Evolutionary conservation across 2,329 filamentous ascomycete species (phyloP), one percentile per base, ranked within the genome.

Genomic region (Simplicillium sp.): DNA sequence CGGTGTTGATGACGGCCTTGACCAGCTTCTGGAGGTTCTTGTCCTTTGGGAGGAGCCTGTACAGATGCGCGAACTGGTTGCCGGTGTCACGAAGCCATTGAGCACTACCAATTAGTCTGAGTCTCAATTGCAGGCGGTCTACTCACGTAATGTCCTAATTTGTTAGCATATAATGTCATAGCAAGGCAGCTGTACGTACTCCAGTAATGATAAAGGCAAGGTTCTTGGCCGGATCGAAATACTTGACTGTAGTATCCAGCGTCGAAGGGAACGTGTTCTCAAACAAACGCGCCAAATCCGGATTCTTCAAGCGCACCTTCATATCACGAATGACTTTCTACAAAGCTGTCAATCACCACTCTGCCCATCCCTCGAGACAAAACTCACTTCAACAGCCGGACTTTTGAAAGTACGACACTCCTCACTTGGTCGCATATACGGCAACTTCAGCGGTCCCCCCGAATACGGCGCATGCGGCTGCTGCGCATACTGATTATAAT

Each of bases 261-360:
- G 86, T 90, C 50, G 88, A 90, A 1, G 86, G 84, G 46, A 84
- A 89, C 2, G 84, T 83, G 57, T 92, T 92, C 52, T 87, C 82
- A 55, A 94, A 92, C 11, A 94, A 67, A 20, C 84, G 77, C 32
- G 82, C 84, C 18, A 94, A 71, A 54, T 92, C 87, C 3, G 65
- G 67, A 47, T 73, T 64, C 34, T 55, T 54, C 38, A 71, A 64
- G 7, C 58, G 52, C 5, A 48, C 46, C 49, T 58, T 63, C 56
- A 71, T 62, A n/a, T 54, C 48, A 11, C 40, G 29, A 14, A 54
- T 53, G 16, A 55, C 48, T 50, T 50, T 48, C 53, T 55, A 39
- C 17, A 14, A 6, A 8, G 12, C 13, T 11, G 12, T 7, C 13
- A 36, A 13, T 4, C 32, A 36, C 38, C 20, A 2, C 7, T 34